Base-by-base conservation (phyloP, 176 grass and related monocot genomes). In the Avena atlantica region DNA sequence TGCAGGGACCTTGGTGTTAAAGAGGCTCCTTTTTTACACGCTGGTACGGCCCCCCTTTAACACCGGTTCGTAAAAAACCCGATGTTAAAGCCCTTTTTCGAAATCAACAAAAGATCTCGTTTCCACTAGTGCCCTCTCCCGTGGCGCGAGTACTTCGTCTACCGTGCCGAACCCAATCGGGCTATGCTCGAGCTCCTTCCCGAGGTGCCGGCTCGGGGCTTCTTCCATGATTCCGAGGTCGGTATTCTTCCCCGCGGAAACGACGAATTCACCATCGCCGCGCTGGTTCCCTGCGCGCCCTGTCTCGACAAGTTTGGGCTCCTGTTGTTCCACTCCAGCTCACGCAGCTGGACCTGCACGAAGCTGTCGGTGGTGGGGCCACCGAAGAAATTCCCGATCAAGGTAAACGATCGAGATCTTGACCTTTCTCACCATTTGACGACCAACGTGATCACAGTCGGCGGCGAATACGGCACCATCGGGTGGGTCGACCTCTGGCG, bases 401-500 rank as follows among this genome's bases (percentile, higher is more conserved):
- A 65, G 4, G 62, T 65, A 25, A 17, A 20, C 40, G 40, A 42
- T 42, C 40, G 40, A 62, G 21, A 62, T 25, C 61, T 23, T 11
- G 44, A 50, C 8, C 45, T 74, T 2, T 25, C 6, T 16, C 7
- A 0, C 44, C 72, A 75, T 25, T 2, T 9, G 3, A 75, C 13
- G 8, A 27, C 45, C 23, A 51, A 51, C 12, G 47, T 75, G 12
- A 17, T 75, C 47, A 23, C 13, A 4, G 1, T 75, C 21, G 72
- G 47, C 16, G 72, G 47, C 4, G 72, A 75, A 27, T 0, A 17
- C 6, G 72, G 71, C 44, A 50, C 71, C 71, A 4, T 50, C 2
- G 71, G n/a, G 44, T 74, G 71, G 71, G 71, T 74, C n/a, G 71
- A 74, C 21, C 71, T 74, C 71, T 74, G 71, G 71, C 12, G 71